phyloP scores from a whole-genome alignment of 495 filamentous ascomycete genomes.

The Cercophora scortea region DNA sequence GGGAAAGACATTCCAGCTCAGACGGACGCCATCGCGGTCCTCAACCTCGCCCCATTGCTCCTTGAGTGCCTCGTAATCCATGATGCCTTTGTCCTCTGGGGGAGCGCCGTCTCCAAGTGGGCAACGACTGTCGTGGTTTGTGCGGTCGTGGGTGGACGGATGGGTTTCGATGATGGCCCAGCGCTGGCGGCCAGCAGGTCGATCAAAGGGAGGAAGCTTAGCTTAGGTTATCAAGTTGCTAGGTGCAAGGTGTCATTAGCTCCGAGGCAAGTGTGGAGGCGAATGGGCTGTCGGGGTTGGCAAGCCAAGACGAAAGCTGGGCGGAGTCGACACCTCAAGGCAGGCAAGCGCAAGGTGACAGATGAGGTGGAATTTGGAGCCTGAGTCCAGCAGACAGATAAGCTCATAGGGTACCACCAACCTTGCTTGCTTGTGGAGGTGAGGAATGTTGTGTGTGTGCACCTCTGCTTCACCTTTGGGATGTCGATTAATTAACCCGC shows the following conservation, averaged over 20 bases:
- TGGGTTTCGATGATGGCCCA: neutral
- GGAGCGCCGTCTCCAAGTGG: neutral
- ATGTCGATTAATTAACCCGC: neutral
- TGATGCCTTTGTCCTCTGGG: conserved; percentile 12
- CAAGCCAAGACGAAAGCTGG: neutral
- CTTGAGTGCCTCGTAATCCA: conserved; percentile 65
- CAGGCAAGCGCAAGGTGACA: neutral
- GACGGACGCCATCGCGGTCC: conserved; percentile 90
- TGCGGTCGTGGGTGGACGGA: neutral
- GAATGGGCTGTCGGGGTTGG: neutral
- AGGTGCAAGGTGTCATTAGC: conserved; percentile 25
- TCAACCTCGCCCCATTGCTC: conserved; percentile 97
- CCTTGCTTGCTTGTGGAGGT: no score
- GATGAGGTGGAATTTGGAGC: no score
- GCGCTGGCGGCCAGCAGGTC: neutral
- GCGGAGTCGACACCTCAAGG: neutral
- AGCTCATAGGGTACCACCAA: no score
- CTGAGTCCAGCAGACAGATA: no score
- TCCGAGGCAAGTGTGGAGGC: neutral
- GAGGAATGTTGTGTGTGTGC: no score
- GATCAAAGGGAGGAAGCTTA: no score
- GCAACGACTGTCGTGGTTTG: neutral
- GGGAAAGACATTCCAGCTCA: conserved; percentile 99
- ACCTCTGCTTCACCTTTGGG: no score
- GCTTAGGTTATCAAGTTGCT: neutral